Percentiles rank a stretch among this genome's conserved stretches.
Evolutionary conservation across 2,329 filamentous ascomycete genomes (phyloP).

Genomic region (Microsporum audouinii): DNA sequence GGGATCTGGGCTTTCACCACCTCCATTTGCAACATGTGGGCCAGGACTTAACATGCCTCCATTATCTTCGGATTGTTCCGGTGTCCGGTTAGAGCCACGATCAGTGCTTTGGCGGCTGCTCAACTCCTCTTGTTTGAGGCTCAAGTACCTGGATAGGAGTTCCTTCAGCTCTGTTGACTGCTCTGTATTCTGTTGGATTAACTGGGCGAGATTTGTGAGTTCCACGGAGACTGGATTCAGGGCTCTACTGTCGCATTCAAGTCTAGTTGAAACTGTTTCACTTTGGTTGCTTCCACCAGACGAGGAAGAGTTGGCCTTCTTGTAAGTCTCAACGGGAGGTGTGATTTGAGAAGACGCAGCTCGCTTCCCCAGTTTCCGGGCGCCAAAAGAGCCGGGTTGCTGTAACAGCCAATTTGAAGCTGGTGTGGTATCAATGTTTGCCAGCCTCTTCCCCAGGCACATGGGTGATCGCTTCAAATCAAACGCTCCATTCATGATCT

Average conservation of each 20-base stretch:
- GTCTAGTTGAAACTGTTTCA: background rate
- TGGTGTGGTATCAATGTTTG: background rate
- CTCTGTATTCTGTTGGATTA: constrained; percentile 10
- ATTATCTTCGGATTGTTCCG: background rate
- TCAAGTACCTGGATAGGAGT: constrained; percentile 3
- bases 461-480: constrained; percentile 10
- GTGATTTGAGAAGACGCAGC: background rate
- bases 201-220: constrained; percentile 8
- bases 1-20: constrained; percentile 15
- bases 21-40: constrained; percentile 11
- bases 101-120: too few relatives aligned
- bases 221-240: background rate
- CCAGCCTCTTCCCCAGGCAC: constrained; percentile 7
- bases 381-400: background rate
- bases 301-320: background rate
- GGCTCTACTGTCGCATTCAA: background rate
- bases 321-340: background rate
- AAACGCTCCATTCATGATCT: constrained; percentile 13
- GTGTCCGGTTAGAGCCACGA: background rate
- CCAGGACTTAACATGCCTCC: background rate
- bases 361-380: background rate
- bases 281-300: background rate
- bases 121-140: background rate
- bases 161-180: constrained; percentile 10
- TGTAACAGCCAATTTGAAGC: background rate